Conservation (phyloP, 441 rosid species). For the Populus hybrid region DNA sequence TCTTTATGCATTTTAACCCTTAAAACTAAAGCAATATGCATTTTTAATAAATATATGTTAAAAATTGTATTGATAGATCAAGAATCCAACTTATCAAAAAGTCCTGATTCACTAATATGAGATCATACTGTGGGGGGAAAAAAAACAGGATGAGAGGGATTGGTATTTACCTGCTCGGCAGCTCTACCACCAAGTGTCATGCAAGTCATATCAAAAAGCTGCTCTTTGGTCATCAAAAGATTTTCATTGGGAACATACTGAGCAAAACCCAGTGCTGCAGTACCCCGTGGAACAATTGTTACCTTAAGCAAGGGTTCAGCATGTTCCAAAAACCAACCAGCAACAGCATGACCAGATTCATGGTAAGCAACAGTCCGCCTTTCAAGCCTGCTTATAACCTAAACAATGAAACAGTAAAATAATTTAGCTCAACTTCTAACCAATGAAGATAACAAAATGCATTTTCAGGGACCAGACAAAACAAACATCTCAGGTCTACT, state of each 20-base stretch:
- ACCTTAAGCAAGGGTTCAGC: conserved; percentile 72
- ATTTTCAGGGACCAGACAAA: not conserved
- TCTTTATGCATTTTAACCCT: not conserved
- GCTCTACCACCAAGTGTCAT: conserved; percentile 75
- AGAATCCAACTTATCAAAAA: not conserved
- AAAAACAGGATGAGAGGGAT: conserved; percentile 7
- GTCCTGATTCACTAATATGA: not conserved
- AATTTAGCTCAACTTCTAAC: not conserved
- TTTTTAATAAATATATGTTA: not conserved
- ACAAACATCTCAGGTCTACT: not conserved
- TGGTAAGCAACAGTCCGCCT: conserved; percentile 64
- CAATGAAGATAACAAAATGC: not conserved
- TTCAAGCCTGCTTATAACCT: conserved; percentile 70
- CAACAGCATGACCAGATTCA: conserved; percentile 77
- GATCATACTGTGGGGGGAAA: not conserved
- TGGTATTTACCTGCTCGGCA: conserved; percentile 46
- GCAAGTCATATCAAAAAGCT: conserved; percentile 67
- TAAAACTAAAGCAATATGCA: conserved; percentile 1
- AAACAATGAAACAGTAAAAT: not conserved
- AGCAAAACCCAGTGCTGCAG: conserved; percentile 68
- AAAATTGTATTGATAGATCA: not conserved
- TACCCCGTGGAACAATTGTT: too few relatives aligned
- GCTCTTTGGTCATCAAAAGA: conserved; percentile 65
- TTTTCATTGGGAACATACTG: conserved; percentile 69
- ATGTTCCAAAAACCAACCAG: conserved; percentile 69